phyloP scores from a whole-genome alignment of 768 basidiomycete genomes.

The Boletus barrowsii region DNA sequence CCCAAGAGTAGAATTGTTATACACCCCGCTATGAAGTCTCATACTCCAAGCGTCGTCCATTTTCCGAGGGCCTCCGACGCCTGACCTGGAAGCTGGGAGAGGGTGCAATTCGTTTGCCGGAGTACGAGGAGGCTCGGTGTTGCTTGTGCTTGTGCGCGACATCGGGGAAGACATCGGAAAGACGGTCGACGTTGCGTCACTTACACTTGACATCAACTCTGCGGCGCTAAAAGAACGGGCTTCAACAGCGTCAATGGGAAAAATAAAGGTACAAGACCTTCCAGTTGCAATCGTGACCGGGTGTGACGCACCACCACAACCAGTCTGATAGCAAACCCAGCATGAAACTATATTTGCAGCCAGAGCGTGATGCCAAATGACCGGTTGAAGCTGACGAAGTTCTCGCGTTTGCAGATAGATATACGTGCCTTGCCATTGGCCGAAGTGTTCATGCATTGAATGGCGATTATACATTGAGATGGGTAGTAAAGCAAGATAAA shows the following conservation, averaged over 20 bases:
- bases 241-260: not conserved
- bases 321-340: constrained; percentile 13
- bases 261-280: not conserved
- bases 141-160: constrained; percentile 7
- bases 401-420: not conserved
- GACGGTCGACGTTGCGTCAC: constrained; percentile 13
- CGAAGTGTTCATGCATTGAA: constrained; percentile 31
- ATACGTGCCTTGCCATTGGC: constrained; percentile 27
- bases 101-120: not conserved
- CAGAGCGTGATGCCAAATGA: not conserved
- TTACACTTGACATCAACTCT: constrained; percentile 16
- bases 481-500: constrained; percentile 31
- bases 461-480: constrained; percentile 37
- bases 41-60: constrained; percentile 3
- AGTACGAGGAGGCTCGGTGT: not conserved
- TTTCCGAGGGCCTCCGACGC: constrained; percentile 21
- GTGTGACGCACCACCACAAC: not conserved
- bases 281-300: constrained; percentile 11
- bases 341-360: not conserved
- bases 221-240: not conserved
- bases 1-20: not conserved
- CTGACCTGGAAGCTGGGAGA: constrained; percentile 7
- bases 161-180: constrained; percentile 13
- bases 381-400: not conserved
- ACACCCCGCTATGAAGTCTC: not conserved